Conservation (phyloP, 225 moss, liverwort and hornwort genomes). For the Bryum argenteum region DNA sequence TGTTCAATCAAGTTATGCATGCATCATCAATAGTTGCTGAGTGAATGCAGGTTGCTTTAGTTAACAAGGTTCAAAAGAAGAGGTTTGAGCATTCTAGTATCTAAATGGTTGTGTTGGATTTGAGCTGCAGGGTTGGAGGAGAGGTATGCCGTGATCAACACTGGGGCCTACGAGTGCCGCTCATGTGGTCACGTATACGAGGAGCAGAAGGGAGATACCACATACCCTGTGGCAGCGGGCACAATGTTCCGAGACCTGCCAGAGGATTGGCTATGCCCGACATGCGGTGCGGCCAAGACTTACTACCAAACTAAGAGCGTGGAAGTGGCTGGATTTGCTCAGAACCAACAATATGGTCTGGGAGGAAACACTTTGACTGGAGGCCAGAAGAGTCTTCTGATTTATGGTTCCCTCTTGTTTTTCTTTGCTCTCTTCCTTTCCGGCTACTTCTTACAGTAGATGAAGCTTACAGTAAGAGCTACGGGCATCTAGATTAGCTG, state of each 20-base stretch:
- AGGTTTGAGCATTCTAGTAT: background rate
- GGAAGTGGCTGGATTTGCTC: constrained; percentile 94
- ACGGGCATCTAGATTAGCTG: constrained; percentile 29
- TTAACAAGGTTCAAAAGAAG: background rate
- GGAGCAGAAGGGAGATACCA: constrained; percentile 61
- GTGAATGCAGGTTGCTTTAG: background rate
- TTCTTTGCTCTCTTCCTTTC: constrained; percentile 89
- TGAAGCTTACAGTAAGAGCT: background rate
- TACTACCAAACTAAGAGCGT: constrained; percentile 80
- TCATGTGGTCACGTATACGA: constrained; percentile 88
- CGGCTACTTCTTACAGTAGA: constrained; percentile 76
- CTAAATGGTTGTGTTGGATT: background rate
- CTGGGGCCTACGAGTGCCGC: constrained; percentile 76
- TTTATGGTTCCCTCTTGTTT: constrained; percentile 71
- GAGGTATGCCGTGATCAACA: constrained; percentile 72
- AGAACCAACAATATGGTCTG: constrained; percentile 83
- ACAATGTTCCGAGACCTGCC: constrained; percentile 67
- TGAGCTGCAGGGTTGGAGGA: constrained; percentile 74
- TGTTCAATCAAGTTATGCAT: background rate
- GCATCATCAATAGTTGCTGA: background rate
- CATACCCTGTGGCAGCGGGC: constrained; percentile 71
- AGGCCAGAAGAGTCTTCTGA: constrained; percentile 84
- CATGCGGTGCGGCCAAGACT: constrained; percentile 84
- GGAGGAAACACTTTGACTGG: constrained; percentile 88
- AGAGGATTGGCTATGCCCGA: constrained; percentile 87